A percentile compares a stretch with the other conserved stretches of the same genome.
These are phyloP conservation scores for Salvia rosmarinus DNA, from an alignment of 257 asterid genomes.

Conservation along the genomic window DNA sequence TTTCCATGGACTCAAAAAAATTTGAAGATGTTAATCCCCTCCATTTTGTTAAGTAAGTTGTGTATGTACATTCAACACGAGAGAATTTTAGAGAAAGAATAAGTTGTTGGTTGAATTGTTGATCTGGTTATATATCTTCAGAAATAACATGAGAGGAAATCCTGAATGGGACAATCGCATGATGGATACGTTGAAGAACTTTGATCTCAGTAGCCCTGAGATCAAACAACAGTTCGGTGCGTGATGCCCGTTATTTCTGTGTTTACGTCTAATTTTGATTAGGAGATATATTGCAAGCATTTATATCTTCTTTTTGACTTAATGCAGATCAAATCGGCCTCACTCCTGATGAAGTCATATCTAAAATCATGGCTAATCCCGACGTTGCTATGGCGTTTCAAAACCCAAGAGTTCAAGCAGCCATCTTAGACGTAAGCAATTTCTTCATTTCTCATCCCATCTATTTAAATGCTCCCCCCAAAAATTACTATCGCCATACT, in stretches of 20 bases:
- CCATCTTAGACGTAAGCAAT: slow-evolving; percentile 88
- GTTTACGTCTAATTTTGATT: not conserved
- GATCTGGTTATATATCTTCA: slow-evolving; percentile 31
- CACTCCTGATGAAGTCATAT: slow-evolving; percentile 88
- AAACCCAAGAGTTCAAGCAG: slow-evolving; percentile 96
- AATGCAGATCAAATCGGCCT: slow-evolving; percentile 91
- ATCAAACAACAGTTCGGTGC: slow-evolving; percentile 95
- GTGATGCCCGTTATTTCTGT: slow-evolving; percentile 35
- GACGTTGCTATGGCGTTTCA: slow-evolving; percentile 98
- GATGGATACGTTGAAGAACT: slow-evolving; percentile 76
- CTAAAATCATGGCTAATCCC: slow-evolving; percentile 93
- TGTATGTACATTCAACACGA: not conserved
- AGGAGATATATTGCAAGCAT: not conserved
- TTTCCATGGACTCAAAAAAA: not conserved
- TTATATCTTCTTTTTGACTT: slow-evolving; percentile 3
- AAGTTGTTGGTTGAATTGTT: not conserved
- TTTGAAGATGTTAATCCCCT: not conserved
- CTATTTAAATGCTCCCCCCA: not conserved
- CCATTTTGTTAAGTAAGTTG: not conserved
- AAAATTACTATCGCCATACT: not conserved
- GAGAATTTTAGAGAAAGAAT: slow-evolving; percentile 8
- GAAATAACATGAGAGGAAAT: slow-evolving; percentile 90
- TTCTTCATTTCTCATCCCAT: not conserved
- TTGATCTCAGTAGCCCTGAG: slow-evolving; percentile 93
- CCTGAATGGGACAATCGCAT: slow-evolving; percentile 93